Evolutionary conservation across 2,329 filamentous ascomycete species (phyloP).

Genomic region (Raffaelea arxii): DNA sequence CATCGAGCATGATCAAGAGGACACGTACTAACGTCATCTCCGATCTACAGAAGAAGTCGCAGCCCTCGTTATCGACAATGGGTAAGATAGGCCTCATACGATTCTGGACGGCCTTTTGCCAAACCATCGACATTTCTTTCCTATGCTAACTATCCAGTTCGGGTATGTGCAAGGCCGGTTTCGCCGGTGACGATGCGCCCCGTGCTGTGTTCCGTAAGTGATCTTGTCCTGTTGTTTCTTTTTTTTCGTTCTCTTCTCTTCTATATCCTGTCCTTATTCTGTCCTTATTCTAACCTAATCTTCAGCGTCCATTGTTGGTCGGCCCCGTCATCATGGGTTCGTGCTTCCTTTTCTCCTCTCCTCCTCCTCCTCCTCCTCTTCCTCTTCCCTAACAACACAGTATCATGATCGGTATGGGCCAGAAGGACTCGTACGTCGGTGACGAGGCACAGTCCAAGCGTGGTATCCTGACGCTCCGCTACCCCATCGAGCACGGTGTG

Average conservation of each 20-base stretch:
- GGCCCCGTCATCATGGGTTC: constrained; percentile 99
- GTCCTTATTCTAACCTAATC: no score
- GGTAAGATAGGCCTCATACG: constrained; percentile 75
- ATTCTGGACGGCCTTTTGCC: neutral
- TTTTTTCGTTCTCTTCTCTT: constrained; percentile 17
- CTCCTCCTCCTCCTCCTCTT: neutral
- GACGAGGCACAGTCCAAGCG: constrained; percentile 99
- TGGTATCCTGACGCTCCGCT: constrained; percentile 99
- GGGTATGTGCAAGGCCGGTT: constrained; percentile 99
- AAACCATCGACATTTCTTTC: neutral
- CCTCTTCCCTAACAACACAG: constrained; percentile 37
- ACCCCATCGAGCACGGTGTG: constrained; percentile 99
- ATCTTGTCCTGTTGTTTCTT: no score
- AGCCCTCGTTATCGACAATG: constrained; percentile 99
- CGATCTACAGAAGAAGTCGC: constrained; percentile 87
- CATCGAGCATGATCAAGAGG: no score
- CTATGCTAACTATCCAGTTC: constrained; percentile 58
- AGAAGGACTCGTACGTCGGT: constrained; percentile 99
- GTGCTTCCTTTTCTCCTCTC: constrained; percentile 22
- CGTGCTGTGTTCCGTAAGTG: constrained; percentile 99
- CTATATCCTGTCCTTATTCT: neutral
- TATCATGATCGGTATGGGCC: constrained; percentile 99
- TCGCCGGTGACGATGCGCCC: constrained; percentile 99
- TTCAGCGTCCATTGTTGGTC: constrained; percentile 98
- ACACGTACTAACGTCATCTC: constrained; percentile 15